phyloP scores from a whole-genome alignment of 2,329 filamentous ascomycete species.

The Clarireedia paspali region DNA sequence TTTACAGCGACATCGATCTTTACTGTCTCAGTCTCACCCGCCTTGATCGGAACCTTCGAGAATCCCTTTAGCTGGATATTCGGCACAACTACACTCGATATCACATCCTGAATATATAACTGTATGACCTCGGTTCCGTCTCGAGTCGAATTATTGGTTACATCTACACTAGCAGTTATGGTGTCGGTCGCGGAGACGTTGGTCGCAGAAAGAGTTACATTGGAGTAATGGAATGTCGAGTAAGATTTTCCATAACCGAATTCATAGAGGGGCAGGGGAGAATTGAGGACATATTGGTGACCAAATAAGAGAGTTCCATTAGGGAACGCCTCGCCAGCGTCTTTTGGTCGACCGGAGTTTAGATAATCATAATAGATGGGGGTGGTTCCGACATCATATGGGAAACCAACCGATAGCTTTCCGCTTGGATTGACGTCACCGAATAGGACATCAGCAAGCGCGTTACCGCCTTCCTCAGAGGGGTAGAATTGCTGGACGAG shows the following conservation, averaged over 20 bases:
- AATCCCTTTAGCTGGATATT: slow-evolving; percentile 61
- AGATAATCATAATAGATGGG: slow-evolving; percentile 68
- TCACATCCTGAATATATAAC: slow-evolving; percentile 45
- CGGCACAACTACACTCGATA: slow-evolving; percentile 55
- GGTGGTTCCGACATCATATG: slow-evolving; percentile 56
- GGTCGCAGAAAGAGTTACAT: slow-evolving; percentile 35
- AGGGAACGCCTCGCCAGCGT: slow-evolving; percentile 64
- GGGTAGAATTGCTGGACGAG: slow-evolving; percentile 71
- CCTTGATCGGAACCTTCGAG: slow-evolving; percentile 54
- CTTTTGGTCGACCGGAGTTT: slow-evolving; percentile 71
- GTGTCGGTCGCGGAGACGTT: slow-evolving; percentile 36
- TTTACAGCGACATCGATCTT: slow-evolving; percentile 53
- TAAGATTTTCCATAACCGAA: slow-evolving; percentile 79
- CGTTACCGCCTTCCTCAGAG: slow-evolving; percentile 74
- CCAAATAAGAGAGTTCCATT: slow-evolving; percentile 70
- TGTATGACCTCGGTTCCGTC: slow-evolving; percentile 48
- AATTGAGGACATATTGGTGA: slow-evolving; percentile 79
- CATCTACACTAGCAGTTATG: slow-evolving; percentile 43
- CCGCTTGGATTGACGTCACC: slow-evolving; percentile 63
- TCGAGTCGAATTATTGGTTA: slow-evolving; percentile 52
- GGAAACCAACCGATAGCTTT: slow-evolving; percentile 66
- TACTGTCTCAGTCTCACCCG: slow-evolving; percentile 45
- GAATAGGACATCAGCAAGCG: slow-evolving; percentile 71
- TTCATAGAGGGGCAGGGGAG: slow-evolving; percentile 68
- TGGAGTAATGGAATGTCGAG: slow-evolving; percentile 49